Evolutionary conservation across 2,329 filamentous ascomycete genomes (phyloP).

Genomic region (Tolypocladium pustulatum): DNA sequence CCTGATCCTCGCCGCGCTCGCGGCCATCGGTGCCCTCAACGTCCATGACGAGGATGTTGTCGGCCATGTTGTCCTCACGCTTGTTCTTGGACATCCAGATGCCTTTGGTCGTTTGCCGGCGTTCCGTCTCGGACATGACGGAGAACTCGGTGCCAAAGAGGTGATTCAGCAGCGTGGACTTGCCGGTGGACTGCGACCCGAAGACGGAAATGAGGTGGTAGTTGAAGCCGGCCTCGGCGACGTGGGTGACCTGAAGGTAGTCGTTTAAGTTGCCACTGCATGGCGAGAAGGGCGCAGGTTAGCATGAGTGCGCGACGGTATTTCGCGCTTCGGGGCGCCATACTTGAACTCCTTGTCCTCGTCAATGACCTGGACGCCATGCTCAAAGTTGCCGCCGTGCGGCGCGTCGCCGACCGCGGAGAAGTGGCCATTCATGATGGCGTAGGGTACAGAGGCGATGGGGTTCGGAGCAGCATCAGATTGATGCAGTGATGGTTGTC

Average conservation of each 20-base stretch:
- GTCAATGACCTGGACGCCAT: conserved; percentile 95
- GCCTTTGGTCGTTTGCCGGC: conserved; percentile 94
- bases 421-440: conserved; percentile 69
- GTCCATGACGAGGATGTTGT: conserved; percentile 98
- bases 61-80: conserved; percentile 64
- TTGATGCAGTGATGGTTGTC: neutral
- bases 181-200: conserved; percentile 95
- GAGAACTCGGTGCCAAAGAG: conserved; percentile 94
- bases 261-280: conserved; percentile 63
- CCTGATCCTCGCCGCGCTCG: conserved; percentile 94
- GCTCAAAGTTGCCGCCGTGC: conserved; percentile 61
- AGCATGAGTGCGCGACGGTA: conserved; percentile 5
- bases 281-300: conserved; percentile 2
- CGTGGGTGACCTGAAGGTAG: conserved; percentile 70
- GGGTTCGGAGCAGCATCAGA: conserved; percentile 4
- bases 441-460: conserved; percentile 5
- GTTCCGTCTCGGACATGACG: conserved; percentile 92
- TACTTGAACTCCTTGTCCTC: conserved; percentile 93
- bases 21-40: conserved; percentile 96
- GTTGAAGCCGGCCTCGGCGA: conserved; percentile 89
- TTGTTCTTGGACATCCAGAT: conserved; percentile 99
- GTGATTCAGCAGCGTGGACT: conserved; percentile 92
- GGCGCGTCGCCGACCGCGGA: conserved; percentile 59
- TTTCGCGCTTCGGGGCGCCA: neutral
- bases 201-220: conserved; percentile 99